A percentile compares a stretch with the other conserved stretches of the same genome.
Conservation (phyloP, 1,284 basidiomycete species). For the Porogramme epimiltina region DNA sequence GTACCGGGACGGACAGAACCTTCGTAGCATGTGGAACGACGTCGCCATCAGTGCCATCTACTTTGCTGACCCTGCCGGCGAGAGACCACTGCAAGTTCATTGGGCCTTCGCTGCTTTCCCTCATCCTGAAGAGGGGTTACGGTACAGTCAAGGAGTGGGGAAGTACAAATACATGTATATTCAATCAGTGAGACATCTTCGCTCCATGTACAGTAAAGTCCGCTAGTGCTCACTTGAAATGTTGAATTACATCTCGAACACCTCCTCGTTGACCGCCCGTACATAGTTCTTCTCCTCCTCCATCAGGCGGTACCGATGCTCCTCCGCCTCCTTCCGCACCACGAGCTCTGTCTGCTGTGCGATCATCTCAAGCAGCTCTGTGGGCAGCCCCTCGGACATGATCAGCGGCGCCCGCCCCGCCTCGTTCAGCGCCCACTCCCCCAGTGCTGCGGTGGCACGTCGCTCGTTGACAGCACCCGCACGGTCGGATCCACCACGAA, state of each 20-base stretch:
- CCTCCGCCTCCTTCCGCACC: not conserved
- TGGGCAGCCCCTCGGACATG: not conserved
- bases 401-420: not conserved
- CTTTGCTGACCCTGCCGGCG: too few species aligned
- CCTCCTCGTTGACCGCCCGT: not conserved
- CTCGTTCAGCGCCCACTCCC: conserved; percentile 18
- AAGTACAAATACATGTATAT: too few species aligned
- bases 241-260: not conserved
- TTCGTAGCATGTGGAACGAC: too few species aligned
- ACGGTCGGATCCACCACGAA: conserved; percentile 35
- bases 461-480: conserved; percentile 19
- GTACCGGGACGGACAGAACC: too few species aligned
- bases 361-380: not conserved
- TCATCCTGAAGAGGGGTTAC: too few species aligned
- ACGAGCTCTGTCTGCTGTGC: not conserved
- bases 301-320: conserved; percentile 1
- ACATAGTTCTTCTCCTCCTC: not conserved
- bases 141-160: too few species aligned
- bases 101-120: too few species aligned
- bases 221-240: conserved; percentile 4
- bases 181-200: too few species aligned
- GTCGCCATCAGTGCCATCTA: too few species aligned
- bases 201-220: too few species aligned
- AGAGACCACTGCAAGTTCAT: too few species aligned
- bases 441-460: conserved; percentile 23